A percentile compares a stretch with the other conserved stretches of the same genome.
These are phyloP conservation scores for Gremmenia infestans DNA, from an alignment of 2,329 filamentous ascomycete genomes.

Conservation along the genomic window DNA sequence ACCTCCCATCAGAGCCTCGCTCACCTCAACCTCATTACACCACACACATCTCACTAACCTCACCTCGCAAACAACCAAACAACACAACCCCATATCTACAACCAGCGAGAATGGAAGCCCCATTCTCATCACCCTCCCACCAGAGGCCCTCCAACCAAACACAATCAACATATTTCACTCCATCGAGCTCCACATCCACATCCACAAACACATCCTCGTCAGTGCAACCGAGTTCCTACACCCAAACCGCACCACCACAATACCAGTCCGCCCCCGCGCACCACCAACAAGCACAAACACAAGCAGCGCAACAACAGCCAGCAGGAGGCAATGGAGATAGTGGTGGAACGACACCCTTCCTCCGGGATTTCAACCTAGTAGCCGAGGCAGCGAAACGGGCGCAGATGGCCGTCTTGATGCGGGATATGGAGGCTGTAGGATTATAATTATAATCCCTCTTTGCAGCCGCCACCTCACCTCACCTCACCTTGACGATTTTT, in stretches of 20 bases:
- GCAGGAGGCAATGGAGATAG: constrained; percentile 1
- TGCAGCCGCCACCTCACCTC: too few relatives aligned
- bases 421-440: constrained; percentile 64
- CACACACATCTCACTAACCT: background rate
- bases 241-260: constrained; percentile 13
- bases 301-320: constrained; percentile 22
- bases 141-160: constrained; percentile 16
- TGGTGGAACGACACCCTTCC: constrained; percentile 55
- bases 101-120: constrained; percentile 38
- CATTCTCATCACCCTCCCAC: constrained; percentile 29
- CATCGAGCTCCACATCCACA: constrained; percentile 13
- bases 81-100: constrained; percentile 25
- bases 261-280: constrained; percentile 12
- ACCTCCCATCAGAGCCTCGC: background rate
- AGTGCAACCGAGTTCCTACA: constrained; percentile 14
- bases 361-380: constrained; percentile 78
- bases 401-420: constrained; percentile 82
- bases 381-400: constrained; percentile 91
- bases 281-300: constrained; percentile 25
- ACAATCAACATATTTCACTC: constrained; percentile 24
- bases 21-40: background rate
- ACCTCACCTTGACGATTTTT: too few relatives aligned
- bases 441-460: constrained; percentile 13
- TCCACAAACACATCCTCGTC: constrained; percentile 24
- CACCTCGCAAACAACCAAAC: constrained; percentile 33